Base-by-base conservation (phyloP, 129 eudicot genomes). In the Solidago caesia region DNA sequence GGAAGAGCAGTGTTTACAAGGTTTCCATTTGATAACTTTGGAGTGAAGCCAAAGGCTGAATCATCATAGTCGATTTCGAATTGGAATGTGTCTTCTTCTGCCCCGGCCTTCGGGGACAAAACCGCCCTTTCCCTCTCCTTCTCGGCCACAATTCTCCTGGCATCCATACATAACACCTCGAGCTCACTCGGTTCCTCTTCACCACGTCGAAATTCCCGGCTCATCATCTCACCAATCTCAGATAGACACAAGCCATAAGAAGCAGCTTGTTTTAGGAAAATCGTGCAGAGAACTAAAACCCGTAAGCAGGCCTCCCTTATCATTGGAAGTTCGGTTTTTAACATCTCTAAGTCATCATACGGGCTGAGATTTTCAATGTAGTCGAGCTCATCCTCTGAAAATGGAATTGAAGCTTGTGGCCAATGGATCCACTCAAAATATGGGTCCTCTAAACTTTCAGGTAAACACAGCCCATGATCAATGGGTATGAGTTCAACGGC, bases 141-240 rank as follows among this genome's bases (percentile, higher is more conserved):
- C 70, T 84, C 91, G 14, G 88, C 82, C n/a, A 90, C 49, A 71
- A 90, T 78, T 81, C 86, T 86, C 71, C 90, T 83, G 25, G 98
- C 93, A 15, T 93, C 98, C 33, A 93, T 85, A 75, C 96, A 93
- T 49, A 93, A 73, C 70, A 86, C 80, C 85, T 93, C 98, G 0
- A 93, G 92, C 78, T 90, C 98, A 47, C 98, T 93, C 8, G 98
- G 98, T 73, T 88, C 97, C 83, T 92, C 97, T 77, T 94, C 98
- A 13, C 97, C 97, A 11, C 92, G 75, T 21, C 88, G 87, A 39
- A 88, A 90, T 59, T 94, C 97, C 84, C 98, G 79, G 56, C 89
- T 90, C 92, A 94, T 88, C 97, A 94, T 94, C 81, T 94, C 98
- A 29, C 98, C 98, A 4, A 94, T 94, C 77, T 94, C 98, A 13